Base-by-base conservation (phyloP, 768 basidiomycete species). In the Asterophora lycoperdoides region DNA sequence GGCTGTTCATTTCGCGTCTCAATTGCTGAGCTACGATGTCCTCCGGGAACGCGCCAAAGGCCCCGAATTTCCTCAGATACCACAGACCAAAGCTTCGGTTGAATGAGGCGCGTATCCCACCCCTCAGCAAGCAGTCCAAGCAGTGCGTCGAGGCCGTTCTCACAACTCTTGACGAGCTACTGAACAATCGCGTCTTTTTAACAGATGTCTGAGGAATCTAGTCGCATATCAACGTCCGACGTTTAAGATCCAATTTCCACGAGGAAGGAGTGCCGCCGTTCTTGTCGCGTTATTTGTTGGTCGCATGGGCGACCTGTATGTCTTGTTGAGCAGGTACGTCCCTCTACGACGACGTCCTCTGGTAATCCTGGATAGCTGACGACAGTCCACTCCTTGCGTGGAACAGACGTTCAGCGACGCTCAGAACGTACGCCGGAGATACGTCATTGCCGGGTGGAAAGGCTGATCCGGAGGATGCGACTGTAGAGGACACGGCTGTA, bases 381-480 rank as follows among this genome's bases (percentile, higher is more conserved):
- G 30, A 32, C 4, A 32, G 30, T 13, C 13, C 17, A 32, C 18
- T 17, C 15, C 37, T 17, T 28, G 11, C 7, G 11, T 38, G 18
- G 11, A 14, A 39, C 36, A 94, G 92, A 52, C 83, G 92, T 2
- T 82, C 91, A 1, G 74, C 84, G 0, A 78, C 78, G 3, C 68
- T 95, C 56, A 72, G 81, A 32, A 76, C 84, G 8, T 95, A 88
- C 57, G 87, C 92, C 0, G 89, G 89, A 0, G 93, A 94, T 62
- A 95, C 93, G 0, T 86, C 89, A 1, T 67, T 95, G 4, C 93
- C 92, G 0, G 92, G 93, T 5, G 92, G 93, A 0, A 90, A 84
- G 61, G 75, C 84, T 6, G 92, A 95, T 13, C 69, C 70, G 2
- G 72, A 68, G 34, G 92, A 94, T 62, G 62, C 58, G 53, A 80